Conservation (phyloP, 2,329 filamentous ascomycete species). For the Thermothelomyces thermophilus region DNA sequence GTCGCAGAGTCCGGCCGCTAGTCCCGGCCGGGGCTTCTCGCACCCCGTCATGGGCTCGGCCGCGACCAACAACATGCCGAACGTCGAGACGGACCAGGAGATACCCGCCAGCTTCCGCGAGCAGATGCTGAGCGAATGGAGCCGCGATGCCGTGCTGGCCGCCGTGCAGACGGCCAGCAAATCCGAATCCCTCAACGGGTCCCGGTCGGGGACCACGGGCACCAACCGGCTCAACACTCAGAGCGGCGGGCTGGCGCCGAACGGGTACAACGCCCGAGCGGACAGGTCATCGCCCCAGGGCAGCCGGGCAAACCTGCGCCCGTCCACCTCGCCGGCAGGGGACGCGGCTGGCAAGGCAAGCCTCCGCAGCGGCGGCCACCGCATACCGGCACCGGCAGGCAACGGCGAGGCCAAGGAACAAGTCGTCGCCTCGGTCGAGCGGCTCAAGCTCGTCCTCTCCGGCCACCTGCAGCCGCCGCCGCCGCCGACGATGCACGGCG, state of each 20-base stretch:
- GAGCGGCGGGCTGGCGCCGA: slow-evolving; percentile 32
- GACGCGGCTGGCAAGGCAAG: slow-evolving; percentile 46
- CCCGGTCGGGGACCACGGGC: slow-evolving; percentile 55
- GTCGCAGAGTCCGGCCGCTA: slow-evolving; percentile 61
- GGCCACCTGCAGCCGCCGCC: slow-evolving; percentile 40
- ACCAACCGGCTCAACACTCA: slow-evolving; percentile 54
- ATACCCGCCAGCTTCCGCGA: slow-evolving; percentile 64
- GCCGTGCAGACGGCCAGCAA: slow-evolving; percentile 63
- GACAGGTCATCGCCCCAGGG: slow-evolving; percentile 38
- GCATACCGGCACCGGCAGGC: slow-evolving; percentile 29
- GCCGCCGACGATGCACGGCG: slow-evolving; percentile 35
- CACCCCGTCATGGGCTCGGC: slow-evolving; percentile 53
- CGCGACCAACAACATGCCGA: slow-evolving; percentile 35
- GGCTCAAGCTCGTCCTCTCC: slow-evolving; percentile 55
- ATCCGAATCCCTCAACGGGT: slow-evolving; percentile 69
- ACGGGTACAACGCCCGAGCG: slow-evolving; percentile 33
- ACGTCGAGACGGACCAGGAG: slow-evolving; percentile 40
- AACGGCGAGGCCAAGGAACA: slow-evolving; percentile 32
- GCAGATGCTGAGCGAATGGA: slow-evolving; percentile 75
- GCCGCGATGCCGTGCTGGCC: slow-evolving; percentile 64
- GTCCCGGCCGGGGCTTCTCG: slow-evolving; percentile 58
- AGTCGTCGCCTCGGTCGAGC: slow-evolving; percentile 53
- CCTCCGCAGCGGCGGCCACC: slow-evolving; percentile 45
- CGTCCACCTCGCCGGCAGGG: slow-evolving; percentile 38
- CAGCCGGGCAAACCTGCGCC: slow-evolving; percentile 45